Percentiles rank a stretch among this genome's conserved stretches.
Evolutionary conservation across 768 basidiomycete genomes (phyloP).

Genomic region (Psilocybe tampanensis): DNA sequence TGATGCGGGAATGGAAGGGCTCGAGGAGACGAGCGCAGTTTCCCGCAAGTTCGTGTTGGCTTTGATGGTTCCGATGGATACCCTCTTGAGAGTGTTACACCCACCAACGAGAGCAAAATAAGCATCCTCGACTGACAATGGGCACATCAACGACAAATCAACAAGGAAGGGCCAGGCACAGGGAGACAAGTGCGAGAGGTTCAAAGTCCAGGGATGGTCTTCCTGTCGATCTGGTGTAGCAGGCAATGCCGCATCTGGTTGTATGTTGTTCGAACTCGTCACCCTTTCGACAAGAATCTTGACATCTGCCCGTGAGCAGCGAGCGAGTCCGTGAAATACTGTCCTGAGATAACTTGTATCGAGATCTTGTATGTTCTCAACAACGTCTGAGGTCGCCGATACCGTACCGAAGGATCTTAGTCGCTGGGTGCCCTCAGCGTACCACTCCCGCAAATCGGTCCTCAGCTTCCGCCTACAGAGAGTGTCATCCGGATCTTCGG

Average conservation of each 20-base stretch:
- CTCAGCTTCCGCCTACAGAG: no score
- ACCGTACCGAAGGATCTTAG: no score
- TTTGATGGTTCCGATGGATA: not conserved
- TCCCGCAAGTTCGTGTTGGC: not conserved
- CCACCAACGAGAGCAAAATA: not conserved
- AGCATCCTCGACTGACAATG: not conserved
- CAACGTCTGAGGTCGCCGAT: no score
- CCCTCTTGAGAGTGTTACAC: not conserved
- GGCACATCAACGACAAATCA: not conserved
- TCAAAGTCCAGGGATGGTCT: not conserved
- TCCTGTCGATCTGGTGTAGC: not conserved
- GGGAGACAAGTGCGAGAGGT: not conserved
- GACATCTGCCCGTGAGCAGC: no score
- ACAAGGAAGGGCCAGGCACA: not conserved
- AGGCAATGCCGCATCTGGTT: no score
- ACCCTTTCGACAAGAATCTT: no score
- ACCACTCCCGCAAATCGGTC: not conserved
- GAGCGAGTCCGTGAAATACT: no score
- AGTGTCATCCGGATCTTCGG: no score
- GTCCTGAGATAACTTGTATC: no score
- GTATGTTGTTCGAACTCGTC: no score
- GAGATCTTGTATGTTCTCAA: no score
- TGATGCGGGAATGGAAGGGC: not conserved
- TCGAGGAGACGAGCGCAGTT: no score
- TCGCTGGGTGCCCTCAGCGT: not conserved